Base-by-base conservation (phyloP, 2,329 filamentous ascomycete species). In the Colletotrichum sp. region DNA sequence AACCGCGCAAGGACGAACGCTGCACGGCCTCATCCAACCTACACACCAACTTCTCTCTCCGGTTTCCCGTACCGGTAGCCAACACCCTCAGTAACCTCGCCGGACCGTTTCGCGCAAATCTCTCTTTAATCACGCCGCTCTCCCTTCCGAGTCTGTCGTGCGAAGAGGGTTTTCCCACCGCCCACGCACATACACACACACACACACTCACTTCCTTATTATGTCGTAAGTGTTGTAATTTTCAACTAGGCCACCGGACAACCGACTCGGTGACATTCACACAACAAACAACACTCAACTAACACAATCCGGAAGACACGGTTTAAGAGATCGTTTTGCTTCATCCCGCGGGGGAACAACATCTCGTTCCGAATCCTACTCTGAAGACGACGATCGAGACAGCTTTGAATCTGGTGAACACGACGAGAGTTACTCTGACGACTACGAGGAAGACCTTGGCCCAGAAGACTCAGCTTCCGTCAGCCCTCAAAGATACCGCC, bases 381-480 rank as follows among this genome's bases (percentile, higher is more conserved):
- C 85, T 75, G 86, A 84, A 71, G 86, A 85, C 65, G 86, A 85
- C 68, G 84, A 85, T 18, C 84, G 26, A 38, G 36, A 38, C 16
- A 77, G 67, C 78, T 81, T 81, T 6, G 81, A 84, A 21, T 74
- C 71, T 18, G 75, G 82, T 78, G 79, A 81, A 34, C 67, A 69
- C 6, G 79, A 77, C 70, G 78, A 82, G 65, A 79, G 82, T 65
- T 66, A 81, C n/a, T 82, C 77, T 43, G 84, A 83, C 67, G 67
- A 69, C 77, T 81, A 83, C 32, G 84, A 83, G 74, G 82, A 83
- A 43, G 88, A 90, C 4, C 91, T 76, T 8, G 58, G 66, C 18
- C 74, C 91, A 16, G 89, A 88, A 38, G 91, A 93, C 80, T 92
- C 91, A 9, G 91, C 91, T 21, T 93, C 91, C 52, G 82, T 82